Evolutionary conservation across 108 stramenopile species (phyloP), one percentile per base, ranked within the genome.

Genomic region (Nitzschia sp.): DNA sequence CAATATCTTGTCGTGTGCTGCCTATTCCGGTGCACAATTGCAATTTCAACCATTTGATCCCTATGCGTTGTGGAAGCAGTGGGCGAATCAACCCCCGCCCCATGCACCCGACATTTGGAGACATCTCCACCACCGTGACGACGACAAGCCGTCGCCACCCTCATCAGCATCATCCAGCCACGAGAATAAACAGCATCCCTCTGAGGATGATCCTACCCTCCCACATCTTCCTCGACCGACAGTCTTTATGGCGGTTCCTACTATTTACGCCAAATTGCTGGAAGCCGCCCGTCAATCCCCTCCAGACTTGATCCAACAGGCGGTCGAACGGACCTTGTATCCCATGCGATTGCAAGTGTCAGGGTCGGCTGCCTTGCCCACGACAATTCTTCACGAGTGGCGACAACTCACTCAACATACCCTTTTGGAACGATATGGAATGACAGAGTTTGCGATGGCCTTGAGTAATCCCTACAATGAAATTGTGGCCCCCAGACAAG

Each of bases 191-290:
- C 53, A 27, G 1, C 23, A 54, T 21, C 23, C 25, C 21, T 17
- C 2, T 19, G 25, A 15, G 22, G 13, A n/a, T 0, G 53, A 53
- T 27, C 53, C 26, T 30, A 23, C 19, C 0, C 15, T n/a, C 8
- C 0, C 28, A 19, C 30, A 28, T 50, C 5, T 44, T 23, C 90
- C 92, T 8, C 66, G 80, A 50, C 97, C 96, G 1, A 86, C 91
- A 3, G 32, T 87, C 16, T 70, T 98, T 2, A 95, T 93, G 80
- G 84, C 94, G 1, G 97, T 98, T 0, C 97, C 97, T n/a, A 91
- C 95, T n/a, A 82, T 98, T 8, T 97, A 93, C 85, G 97, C 96
- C 53, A 67, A 76, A 8, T 86, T 98, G 11, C 93, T 93, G 67
- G 97, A 97, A 66, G 94, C 91, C 46, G 91, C 56, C 6, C 23